Evolutionary conservation across 1,284 basidiomycete genomes (phyloP), one percentile per base, ranked within the genome.

Genomic region (Leccinum pachyderme): DNA sequence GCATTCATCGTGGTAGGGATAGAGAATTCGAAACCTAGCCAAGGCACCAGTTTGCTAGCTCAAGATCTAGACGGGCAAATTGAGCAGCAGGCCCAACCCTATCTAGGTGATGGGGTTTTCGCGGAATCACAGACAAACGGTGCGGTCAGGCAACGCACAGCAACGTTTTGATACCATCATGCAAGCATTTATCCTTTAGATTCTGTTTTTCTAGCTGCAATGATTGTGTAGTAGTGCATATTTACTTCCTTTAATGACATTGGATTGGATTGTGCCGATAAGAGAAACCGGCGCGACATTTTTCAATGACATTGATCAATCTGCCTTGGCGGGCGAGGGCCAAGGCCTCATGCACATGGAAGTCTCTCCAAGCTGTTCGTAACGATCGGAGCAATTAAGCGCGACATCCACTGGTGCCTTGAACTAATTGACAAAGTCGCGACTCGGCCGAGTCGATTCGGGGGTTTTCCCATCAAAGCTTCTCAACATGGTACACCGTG

Each of bases 1-100:
- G 84, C 84, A 57, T 91, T 92, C 64, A 71, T 87, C 25, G 77
- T 79, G 12, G 76, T 91, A 45, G 89, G 90, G 15, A 60, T 83
- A 39, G 83, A 85, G 62, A 81, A 85, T 66, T 69, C 77, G 27
- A 73, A 72, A 35, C 18, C 50, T 7, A 54, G 18, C 29, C 59
- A 57, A 45, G 47, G 52, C 37, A 51, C 52, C 25, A 33, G 49
- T 32, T 25, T 55, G 12, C 48, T 51, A 18, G 47, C 37, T 44
- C 51, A 24, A 27, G 54, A 57, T n/a, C 18, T 35, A 11, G 37
- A 43, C 9, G 47, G 32, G n/a, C 47, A 27, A 27, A 31, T 43
- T 9, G 33, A 35, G 0, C 59, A 47, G 45, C 55, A 48, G 33
- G 39, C 44, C 29, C 54, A 46, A 31, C 48, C 32, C 7, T 49